Conservation (phyloP, 2,329 filamentous ascomycete species). For the Neonectria hederae region DNA sequence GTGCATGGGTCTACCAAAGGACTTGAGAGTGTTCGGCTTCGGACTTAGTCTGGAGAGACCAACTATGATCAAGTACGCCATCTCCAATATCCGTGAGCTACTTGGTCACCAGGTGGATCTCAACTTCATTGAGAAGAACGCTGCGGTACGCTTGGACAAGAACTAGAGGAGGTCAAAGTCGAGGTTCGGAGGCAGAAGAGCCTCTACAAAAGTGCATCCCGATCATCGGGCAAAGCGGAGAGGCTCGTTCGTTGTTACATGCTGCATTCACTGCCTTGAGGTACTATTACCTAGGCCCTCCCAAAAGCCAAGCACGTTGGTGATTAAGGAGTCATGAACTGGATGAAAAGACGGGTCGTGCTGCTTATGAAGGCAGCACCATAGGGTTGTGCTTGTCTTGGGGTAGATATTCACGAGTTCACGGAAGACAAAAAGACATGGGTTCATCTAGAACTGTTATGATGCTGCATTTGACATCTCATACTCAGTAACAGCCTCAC, state of each 20-base stretch:
- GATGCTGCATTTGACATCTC: background rate
- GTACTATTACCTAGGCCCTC: background rate
- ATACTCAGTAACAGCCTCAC: background rate
- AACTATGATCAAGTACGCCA: slow-evolving; percentile 96
- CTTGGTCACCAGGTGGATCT: slow-evolving; percentile 96
- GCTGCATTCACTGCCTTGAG: slow-evolving; percentile 1
- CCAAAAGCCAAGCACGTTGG: background rate
- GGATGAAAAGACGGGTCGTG: background rate
- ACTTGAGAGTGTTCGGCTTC: slow-evolving; percentile 94
- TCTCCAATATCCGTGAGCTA: slow-evolving; percentile 90
- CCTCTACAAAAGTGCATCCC: background rate
- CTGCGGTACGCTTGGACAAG: slow-evolving; percentile 90
- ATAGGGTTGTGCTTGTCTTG: slow-evolving; percentile 3
- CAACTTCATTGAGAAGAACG: slow-evolving; percentile 89
- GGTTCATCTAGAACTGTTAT: background rate
- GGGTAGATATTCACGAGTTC: slow-evolving; percentile 17
- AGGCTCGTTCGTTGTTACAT: slow-evolving; percentile 1
- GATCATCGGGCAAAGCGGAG: background rate
- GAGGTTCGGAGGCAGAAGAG: slow-evolving; percentile 2
- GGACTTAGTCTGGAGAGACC: slow-evolving; percentile 91
- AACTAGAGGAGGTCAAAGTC: slow-evolving; percentile 58
- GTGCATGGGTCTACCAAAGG: slow-evolving; percentile 90
- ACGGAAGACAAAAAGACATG: slow-evolving; percentile 20
- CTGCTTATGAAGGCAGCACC: background rate
- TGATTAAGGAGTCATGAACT: slow-evolving; percentile 1